These are phyloP conservation scores for Aristolochia contorta DNA, from an alignment of 164 flowering plant genomes.

Conservation along the genomic window DNA sequence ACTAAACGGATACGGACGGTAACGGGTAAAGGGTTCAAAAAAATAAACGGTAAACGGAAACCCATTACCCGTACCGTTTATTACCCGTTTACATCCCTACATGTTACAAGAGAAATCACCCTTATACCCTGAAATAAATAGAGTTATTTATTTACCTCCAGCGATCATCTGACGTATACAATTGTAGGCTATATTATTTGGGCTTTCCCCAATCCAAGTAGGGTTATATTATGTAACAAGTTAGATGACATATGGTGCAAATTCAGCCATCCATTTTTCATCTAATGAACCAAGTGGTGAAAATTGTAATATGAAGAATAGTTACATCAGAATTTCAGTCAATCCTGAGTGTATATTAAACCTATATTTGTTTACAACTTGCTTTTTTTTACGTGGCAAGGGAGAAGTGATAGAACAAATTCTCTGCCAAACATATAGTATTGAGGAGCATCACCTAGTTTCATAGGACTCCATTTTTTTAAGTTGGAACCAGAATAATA, in stretches of 20 bases:
- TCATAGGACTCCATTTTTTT: slow-evolving; percentile 98
- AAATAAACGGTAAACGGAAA: no score
- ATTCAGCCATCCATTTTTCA: slow-evolving; percentile 98
- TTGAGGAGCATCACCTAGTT: slow-evolving; percentile 66
- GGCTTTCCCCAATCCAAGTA: slow-evolving; percentile 78
- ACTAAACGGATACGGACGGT: no score
- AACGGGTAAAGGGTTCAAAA: no score
- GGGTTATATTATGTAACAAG: slow-evolving; percentile 48
- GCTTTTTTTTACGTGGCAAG: slow-evolving; percentile 59
- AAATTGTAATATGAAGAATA: slow-evolving; percentile 40
- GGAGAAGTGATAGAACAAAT: slow-evolving; percentile 70
- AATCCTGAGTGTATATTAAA: not conserved
- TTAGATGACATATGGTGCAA: slow-evolving; percentile 82
- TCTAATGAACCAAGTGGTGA: slow-evolving; percentile 97
- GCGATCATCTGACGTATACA: slow-evolving; percentile 92
- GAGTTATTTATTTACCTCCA: no score
- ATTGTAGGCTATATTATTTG: slow-evolving; percentile 90
- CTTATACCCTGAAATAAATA: no score
- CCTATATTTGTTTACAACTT: not conserved
- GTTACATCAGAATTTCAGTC: not conserved
- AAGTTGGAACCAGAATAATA: slow-evolving; percentile 72
- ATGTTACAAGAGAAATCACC: no score
- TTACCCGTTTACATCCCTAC: no score
- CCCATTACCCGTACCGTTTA: no score
- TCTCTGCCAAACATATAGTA: slow-evolving; percentile 60